Evolutionary conservation across 1,139 yeast genomes (phyloP), one percentile per base, ranked within the genome.

Genomic region (Candida mesenterica): DNA sequence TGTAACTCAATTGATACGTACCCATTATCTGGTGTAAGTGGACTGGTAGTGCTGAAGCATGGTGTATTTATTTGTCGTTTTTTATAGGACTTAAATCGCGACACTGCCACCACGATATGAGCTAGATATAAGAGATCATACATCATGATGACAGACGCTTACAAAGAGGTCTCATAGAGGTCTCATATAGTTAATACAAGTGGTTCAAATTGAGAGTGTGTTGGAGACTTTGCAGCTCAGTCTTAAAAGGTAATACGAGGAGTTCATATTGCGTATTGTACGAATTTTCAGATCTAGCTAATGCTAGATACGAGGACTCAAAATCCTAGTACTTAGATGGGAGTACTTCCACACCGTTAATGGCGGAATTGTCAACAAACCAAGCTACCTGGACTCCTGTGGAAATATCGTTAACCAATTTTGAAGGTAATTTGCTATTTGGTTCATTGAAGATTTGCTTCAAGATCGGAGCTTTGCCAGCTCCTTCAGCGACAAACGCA

Each of bases 401-500:
- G 23, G 62, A 61, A 38, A 67, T 53, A 13, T 65, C 65, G 52
- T 82, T 88, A 40, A 89, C 95, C 48, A 82, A 65, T 41, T 80
- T 82, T 37, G 88, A 74, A 14, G 97, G 97, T 48, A 89, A 71
- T 41, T 58, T 38, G 25, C 65, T 55, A 15, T 62, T 50, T 14
- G 67, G 53, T 45, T 82, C 76, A 39, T 71, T 70, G 59, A 90
- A 87, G 35, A 89, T 81, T 44, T 82, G 73, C 52, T 76, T 75
- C 59, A 90, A 67, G 30, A 84, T 72, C 0, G 78, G 71, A n/a
- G 88, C 86, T 62, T 89, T 89, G 25, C 86, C 84, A 13, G 82
- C 82, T 39, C 97, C 96, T 57, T 87, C 92, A 13, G 96, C 96
- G 32, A 88, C 92, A 62, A 88, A 89, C 1, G 88, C 83, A 49